Evolutionary conservation across 2,329 filamentous ascomycete species (phyloP), one percentile per base, ranked within the genome.

Genomic region (Aspergillus quadrilineatus): DNA sequence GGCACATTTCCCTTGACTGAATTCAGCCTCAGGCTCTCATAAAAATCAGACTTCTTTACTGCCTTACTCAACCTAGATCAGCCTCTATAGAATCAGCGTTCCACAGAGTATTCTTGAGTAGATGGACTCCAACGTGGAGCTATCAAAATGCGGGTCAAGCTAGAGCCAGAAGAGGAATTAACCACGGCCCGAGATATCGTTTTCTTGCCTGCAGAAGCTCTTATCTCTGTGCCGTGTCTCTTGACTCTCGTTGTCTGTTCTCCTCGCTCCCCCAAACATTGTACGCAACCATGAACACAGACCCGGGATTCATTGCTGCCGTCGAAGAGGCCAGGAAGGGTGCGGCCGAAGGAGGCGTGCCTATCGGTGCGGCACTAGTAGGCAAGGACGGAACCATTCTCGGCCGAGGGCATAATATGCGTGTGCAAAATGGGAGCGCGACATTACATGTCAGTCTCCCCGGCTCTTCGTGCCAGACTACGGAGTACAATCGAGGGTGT

Each of bases 381-480:
- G 82, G 84, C 39, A 82, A 81, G 55, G 83, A 89, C 63, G 89
- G 89, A 59, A 85, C 80, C 60, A 83, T 92, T 41, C 78, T 92
- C 4, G 89, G 89, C 15, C 79, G 82, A 57, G 89, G 89, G 9
- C 89, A 89, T 70, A 92, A 92, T 66, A 85, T 88, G 85, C 80
- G 89, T 55, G 83, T 90, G 15, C 89, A 92, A 72, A 86, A 86
- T 55, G 82, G 82, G 53, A 89, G 86, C 67, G 79, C 88, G 3
- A 89, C 87, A 37, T 80, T 91, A 63, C 89, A 92, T 75, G 87
- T 89, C 67, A 68, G 80, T 75, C 15, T 9, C 50, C 37, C 12
- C n/a, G 22, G 17, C 36, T 10, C n/a, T 42, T 22, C 22, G 3
- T 22, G 22, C 22, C 22, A 22, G 22, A 17, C 26, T 32, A 32